These are phyloP conservation scores for Salix koriyanagi DNA, from an alignment of 345 rosid species.

Conservation along the genomic window DNA sequence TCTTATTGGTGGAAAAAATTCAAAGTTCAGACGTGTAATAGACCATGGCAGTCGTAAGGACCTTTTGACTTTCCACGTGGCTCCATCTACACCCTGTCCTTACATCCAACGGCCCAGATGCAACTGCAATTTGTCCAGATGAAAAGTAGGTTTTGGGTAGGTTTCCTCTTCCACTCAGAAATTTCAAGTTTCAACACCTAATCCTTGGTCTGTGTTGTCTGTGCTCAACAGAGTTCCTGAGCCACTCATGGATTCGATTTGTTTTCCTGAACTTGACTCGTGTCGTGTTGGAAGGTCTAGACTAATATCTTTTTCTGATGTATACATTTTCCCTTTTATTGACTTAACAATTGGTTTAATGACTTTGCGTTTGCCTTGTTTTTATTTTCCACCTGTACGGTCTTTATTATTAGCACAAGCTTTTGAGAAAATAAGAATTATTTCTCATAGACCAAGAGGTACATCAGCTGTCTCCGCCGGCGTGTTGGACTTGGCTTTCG, in stretches of 20 bases:
- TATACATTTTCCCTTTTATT: not conserved
- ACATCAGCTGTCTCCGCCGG: too few relatives aligned
- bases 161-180: not conserved
- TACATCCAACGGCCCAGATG: not conserved
- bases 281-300: not conserved
- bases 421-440: too few relatives aligned
- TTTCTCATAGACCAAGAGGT: too few relatives aligned
- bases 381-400: accelerated
- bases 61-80: not conserved
- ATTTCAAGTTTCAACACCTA: not conserved
- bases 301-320: not conserved
- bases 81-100: not conserved
- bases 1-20: not conserved
- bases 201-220: not conserved
- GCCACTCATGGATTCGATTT: not conserved
- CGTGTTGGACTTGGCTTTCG: too few relatives aligned
- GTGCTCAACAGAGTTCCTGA: not conserved
- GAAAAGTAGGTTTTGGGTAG: not conserved
- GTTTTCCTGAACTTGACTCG: not conserved
- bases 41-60: not conserved
- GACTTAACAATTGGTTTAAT: not conserved
- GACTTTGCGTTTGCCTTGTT: not conserved
- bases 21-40: not conserved
- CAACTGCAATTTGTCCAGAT: not conserved
- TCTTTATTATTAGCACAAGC: too few relatives aligned